Conservation (phyloP, 2,329 filamentous ascomycete genomes). For the Ophiobolus disseminans region DNA sequence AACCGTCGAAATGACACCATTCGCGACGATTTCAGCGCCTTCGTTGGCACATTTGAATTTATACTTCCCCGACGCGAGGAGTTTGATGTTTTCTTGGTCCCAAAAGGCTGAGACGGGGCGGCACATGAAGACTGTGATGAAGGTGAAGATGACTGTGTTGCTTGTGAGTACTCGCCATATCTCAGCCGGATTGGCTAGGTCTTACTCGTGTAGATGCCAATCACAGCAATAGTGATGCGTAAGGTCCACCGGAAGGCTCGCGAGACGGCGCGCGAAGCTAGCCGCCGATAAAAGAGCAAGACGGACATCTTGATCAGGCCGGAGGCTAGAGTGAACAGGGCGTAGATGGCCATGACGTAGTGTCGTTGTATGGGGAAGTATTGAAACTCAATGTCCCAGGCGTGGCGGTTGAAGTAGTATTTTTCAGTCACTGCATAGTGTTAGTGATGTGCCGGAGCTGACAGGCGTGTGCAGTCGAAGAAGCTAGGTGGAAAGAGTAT, state of each 20-base stretch:
- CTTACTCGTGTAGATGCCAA: constrained; percentile 15
- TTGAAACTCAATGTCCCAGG: constrained; percentile 27
- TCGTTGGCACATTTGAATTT: constrained; percentile 32
- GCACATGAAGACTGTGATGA: constrained; percentile 29
- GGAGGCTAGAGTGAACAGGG: constrained; percentile 22
- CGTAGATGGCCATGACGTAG: constrained; percentile 27
- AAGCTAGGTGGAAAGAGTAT: neutral
- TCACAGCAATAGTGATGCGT: constrained; percentile 19
- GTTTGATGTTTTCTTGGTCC: constrained; percentile 25
- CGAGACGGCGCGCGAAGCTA: constrained; percentile 23
- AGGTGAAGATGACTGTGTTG: constrained; percentile 17
- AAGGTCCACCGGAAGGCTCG: constrained; percentile 21
- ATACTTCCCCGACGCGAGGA: constrained; percentile 10
- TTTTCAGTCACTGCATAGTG: constrained; percentile 15
- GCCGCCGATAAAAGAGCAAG: constrained; percentile 34
- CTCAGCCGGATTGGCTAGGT: neutral
- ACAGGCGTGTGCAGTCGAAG: neutral
- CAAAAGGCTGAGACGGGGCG: constrained; percentile 33
- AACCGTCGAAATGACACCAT: constrained; percentile 23
- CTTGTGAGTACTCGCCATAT: too few species aligned
- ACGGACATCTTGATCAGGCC: constrained; percentile 39
- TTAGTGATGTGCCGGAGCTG: constrained; percentile 7
- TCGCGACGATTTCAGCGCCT: constrained; percentile 25
- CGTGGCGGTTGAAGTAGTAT: constrained; percentile 28
- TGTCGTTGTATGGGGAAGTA: constrained; percentile 23